Conservation (phyloP, 2,329 filamentous ascomycete genomes). For the Epichloe bromicola region DNA sequence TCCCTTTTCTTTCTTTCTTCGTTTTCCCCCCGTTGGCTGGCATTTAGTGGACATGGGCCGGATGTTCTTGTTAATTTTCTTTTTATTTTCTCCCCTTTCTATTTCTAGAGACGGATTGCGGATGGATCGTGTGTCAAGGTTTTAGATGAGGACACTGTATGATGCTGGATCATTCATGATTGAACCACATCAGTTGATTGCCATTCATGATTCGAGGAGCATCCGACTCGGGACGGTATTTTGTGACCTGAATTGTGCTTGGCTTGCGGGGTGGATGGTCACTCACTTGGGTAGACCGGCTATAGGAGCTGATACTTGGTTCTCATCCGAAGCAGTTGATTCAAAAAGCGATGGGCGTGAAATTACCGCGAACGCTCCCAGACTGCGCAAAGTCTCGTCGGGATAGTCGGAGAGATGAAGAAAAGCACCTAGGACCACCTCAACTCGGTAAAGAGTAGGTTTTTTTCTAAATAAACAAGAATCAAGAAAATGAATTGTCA, state of each 20-base stretch:
- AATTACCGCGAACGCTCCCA: background rate
- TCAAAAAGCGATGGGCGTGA: no score
- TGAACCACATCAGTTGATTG: background rate
- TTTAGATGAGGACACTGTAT: constrained; percentile 11
- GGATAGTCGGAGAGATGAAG: background rate
- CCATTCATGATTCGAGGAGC: background rate
- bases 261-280: background rate
- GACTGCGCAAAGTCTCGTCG: background rate
- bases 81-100: background rate
- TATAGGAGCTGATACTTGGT: background rate
- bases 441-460: background rate
- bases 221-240: background rate
- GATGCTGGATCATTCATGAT: background rate
- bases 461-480: background rate
- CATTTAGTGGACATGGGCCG: constrained; percentile 8
- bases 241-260: background rate
- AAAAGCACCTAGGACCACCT: background rate
- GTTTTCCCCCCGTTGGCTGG: constrained; percentile 6
- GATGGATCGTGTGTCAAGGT: constrained; percentile 9
- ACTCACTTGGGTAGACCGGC: background rate
- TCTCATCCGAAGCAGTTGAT: background rate
- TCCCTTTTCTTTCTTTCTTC: constrained; percentile 1
- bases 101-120: background rate
- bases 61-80: background rate
- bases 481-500: background rate